Evolutionary conservation across 23 red algal genomes (phyloP).

Genomic region (Gracilaria caudata): DNA sequence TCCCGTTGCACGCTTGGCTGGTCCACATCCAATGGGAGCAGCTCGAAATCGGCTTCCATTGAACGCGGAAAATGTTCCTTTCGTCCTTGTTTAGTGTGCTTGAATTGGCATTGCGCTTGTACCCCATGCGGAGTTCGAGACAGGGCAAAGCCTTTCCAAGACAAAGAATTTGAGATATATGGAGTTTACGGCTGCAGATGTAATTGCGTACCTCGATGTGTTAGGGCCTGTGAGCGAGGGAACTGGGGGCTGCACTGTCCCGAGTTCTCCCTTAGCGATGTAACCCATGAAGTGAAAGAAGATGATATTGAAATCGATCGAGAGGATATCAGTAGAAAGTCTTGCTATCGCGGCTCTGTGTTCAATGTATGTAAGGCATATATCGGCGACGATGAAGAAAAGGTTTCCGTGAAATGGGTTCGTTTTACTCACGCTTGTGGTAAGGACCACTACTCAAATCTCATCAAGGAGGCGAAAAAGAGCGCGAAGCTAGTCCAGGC

Average conservation of each 20-base stretch:
- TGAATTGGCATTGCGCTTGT: conserved; percentile 7
- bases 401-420: conserved; percentile 11
- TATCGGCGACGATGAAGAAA: conserved; percentile 24
- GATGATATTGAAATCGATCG: not conserved
- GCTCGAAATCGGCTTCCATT: not conserved
- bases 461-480: not conserved
- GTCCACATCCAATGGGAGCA: not conserved
- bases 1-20: not conserved
- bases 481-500: not conserved
- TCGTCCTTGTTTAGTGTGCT: not conserved
- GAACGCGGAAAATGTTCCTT: not conserved
- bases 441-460: not conserved
- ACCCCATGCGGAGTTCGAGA: conserved; percentile 12
- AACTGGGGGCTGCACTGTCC: not conserved
- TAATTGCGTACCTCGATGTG: not conserved
- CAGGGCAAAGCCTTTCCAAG: not conserved
- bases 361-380: conserved; percentile 16
- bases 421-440: not conserved
- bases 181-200: not conserved
- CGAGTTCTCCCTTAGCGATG: not conserved
- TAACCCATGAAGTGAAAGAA: conserved; percentile 22
- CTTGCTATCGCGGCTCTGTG: conserved; percentile 3
- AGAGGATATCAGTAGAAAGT: not conserved
- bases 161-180: not conserved
- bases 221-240: not conserved